phyloP scores from a whole-genome alignment of 306 rosid species.

The Medicago lupulina region DNA sequence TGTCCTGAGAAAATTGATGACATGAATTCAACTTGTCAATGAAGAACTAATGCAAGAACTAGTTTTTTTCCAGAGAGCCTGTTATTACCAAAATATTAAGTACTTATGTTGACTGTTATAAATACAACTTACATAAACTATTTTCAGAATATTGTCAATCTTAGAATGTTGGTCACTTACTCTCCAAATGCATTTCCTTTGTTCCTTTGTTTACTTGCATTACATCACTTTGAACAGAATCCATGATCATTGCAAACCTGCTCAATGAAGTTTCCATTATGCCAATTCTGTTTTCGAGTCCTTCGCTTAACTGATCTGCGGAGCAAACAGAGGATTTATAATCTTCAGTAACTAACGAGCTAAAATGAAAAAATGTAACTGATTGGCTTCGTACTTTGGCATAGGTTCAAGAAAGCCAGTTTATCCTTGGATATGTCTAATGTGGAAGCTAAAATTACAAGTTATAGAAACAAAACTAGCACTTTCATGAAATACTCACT shows the following conservation, averaged over 20 bases:
- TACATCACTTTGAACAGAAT: constrained; percentile 84
- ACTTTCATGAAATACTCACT: constrained; percentile 60
- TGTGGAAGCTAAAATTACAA: constrained; percentile 19
- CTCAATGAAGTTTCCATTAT: constrained; percentile 83
- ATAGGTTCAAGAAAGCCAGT: constrained; percentile 25
- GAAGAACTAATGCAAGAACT: constrained; percentile 18
- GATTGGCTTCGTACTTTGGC: constrained; percentile 22
- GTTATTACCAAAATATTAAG: constrained; percentile 19
- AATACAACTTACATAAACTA: constrained; percentile 16
- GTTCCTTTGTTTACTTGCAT: constrained; percentile 88
- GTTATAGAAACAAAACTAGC: constrained; percentile 3
- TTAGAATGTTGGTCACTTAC: constrained; percentile 59
- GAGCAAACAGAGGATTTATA: constrained; percentile 34
- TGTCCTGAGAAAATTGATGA: constrained; percentile 3
- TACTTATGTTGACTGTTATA: constrained; percentile 8
- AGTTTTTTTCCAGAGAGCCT: constrained; percentile 7
- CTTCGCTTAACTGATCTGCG: constrained; percentile 85
- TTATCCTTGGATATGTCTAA: constrained; percentile 13
- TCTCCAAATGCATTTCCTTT: constrained; percentile 75
- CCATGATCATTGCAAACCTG: constrained; percentile 87
- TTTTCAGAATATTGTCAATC: constrained; percentile 42
- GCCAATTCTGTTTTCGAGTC: constrained; percentile 82
- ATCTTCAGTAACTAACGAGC: constrained; percentile 16
- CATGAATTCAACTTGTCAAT: constrained; percentile 2
- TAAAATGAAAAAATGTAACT: constrained; percentile 33